Conservation (phyloP, 2,329 filamentous ascomycete species). For the Dendrostoma leiphaemia region DNA sequence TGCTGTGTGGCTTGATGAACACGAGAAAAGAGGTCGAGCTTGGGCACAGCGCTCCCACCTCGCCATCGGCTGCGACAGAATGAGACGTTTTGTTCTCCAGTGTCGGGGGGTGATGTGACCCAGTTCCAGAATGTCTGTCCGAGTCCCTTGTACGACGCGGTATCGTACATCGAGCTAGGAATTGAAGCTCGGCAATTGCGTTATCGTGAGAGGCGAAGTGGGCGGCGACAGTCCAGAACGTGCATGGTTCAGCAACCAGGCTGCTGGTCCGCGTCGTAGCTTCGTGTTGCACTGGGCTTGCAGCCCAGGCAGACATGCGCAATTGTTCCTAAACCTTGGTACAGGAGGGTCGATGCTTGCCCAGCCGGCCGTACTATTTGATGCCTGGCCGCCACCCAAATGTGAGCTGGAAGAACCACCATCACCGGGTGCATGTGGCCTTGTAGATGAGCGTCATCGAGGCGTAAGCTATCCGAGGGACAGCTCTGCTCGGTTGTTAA, state of each 20-base stretch:
- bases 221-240: not conserved
- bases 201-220: not conserved
- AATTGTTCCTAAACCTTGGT: not conserved
- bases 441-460: too few relatives aligned
- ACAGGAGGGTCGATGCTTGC: not conserved
- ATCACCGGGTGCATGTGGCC: not conserved
- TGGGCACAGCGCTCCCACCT: not conserved
- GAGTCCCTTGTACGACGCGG: not conserved
- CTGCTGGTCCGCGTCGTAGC: not conserved
- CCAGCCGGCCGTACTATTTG: not conserved
- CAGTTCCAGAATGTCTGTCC: not conserved
- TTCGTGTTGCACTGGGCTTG: not conserved
- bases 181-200: conserved; percentile 1
- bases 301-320: not conserved
- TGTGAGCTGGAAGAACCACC: not conserved
- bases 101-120: not conserved
- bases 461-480: too few relatives aligned
- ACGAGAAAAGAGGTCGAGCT: not conserved
- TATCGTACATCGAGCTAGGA: not conserved
- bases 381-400: not conserved
- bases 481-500: not conserved
- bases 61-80: not conserved
- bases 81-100: not conserved
- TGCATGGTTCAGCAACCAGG: not conserved
- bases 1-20: not conserved